These are phyloP conservation scores for Alternaria incomplexa DNA, from an alignment of 2,329 filamentous ascomycete genomes.

Conservation along the genomic window DNA sequence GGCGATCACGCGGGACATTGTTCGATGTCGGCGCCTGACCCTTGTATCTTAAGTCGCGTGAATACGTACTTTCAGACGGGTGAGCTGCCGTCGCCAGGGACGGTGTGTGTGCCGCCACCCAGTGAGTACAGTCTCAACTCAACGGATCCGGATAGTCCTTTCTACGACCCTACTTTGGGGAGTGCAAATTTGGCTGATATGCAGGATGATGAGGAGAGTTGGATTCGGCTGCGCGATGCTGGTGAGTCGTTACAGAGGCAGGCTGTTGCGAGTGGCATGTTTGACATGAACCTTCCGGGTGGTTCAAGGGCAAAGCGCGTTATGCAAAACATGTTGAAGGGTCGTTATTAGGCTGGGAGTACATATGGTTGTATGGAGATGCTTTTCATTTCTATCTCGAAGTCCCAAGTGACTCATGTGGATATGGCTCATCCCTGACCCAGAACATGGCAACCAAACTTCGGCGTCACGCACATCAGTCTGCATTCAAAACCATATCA, in stretches of 20 bases:
- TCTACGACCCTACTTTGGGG: constrained; percentile 25
- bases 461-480: neutral
- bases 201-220: neutral
- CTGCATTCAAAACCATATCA: neutral
- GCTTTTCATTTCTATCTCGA: neutral
- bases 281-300: constrained; percentile 8
- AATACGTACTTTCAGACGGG: constrained; percentile 51
- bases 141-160: constrained; percentile 48
- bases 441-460: neutral
- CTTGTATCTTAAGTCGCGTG: constrained; percentile 44
- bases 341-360: neutral
- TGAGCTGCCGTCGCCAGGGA: constrained; percentile 53
- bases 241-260: constrained; percentile 1
- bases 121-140: constrained; percentile 35
- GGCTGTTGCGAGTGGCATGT: constrained; percentile 6
- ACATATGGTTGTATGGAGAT: neutral
- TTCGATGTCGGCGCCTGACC: constrained; percentile 42
- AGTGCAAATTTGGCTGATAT: neutral
- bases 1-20: constrained; percentile 57
- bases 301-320: neutral
- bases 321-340: neutral
- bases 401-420: neutral
- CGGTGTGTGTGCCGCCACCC: constrained; percentile 53
- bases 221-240: neutral
- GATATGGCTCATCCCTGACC: neutral